Percentiles rank a stretch among this genome's conserved stretches.
These are phyloP conservation scores for Ascocoryne sarcoides DNA, from an alignment of 2,329 filamentous ascomycete species.

Conservation along the genomic window DNA sequence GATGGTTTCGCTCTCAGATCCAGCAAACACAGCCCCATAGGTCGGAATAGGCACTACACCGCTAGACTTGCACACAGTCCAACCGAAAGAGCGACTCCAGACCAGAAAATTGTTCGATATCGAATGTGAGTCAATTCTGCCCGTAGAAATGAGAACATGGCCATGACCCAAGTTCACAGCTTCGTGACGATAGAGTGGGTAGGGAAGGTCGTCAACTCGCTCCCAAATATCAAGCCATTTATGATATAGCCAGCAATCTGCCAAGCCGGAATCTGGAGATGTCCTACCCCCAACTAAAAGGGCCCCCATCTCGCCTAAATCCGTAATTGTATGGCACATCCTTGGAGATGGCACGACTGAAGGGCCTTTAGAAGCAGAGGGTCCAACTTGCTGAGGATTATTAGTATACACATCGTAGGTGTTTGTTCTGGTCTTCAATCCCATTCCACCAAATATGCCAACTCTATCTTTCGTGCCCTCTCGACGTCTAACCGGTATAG, in stretches of 20 bases:
- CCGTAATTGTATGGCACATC: slow-evolving; percentile 71
- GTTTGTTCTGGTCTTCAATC: slow-evolving; percentile 32
- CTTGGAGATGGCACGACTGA: slow-evolving; percentile 36
- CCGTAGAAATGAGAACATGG: slow-evolving; percentile 34
- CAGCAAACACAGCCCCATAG: slow-evolving; percentile 20
- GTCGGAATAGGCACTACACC: slow-evolving; percentile 8
- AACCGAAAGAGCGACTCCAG: slow-evolving; percentile 25
- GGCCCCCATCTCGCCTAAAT: slow-evolving; percentile 46
- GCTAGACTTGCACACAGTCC: slow-evolving; percentile 18
- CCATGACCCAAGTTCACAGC: slow-evolving; percentile 44
- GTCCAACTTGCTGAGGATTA: neutral
- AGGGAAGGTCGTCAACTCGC: slow-evolving; percentile 54
- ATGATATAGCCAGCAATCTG: slow-evolving; percentile 68
- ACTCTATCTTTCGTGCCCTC: slow-evolving; percentile 28
- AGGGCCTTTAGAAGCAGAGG: neutral
- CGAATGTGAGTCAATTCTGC: slow-evolving; percentile 23
- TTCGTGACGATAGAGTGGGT: slow-evolving; percentile 68
- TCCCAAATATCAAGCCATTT: slow-evolving; percentile 49
- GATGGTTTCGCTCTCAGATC: slow-evolving; percentile 13
- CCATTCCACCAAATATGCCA: slow-evolving; percentile 28
- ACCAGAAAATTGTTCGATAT: slow-evolving; percentile 17
- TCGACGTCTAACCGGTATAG: slow-evolving; percentile 34
- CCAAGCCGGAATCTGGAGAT: slow-evolving; percentile 61
- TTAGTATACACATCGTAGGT: slow-evolving; percentile 39
- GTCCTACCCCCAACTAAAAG: slow-evolving; percentile 69